phyloP scores from a whole-genome alignment of 169 alveolate genomes.

The Plasmodium berghei region DNA sequence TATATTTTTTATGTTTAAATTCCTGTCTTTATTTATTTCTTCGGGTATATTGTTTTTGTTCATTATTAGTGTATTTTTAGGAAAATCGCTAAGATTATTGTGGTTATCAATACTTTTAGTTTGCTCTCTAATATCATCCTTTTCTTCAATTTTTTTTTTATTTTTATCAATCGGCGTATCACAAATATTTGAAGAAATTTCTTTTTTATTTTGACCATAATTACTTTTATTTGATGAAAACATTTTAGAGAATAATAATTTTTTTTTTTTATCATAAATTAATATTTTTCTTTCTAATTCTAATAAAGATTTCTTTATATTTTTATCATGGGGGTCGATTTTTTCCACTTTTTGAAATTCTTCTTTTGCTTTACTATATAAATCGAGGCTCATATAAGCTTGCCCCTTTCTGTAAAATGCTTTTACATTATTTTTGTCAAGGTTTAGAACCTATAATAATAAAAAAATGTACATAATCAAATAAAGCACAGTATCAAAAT shows the following conservation, averaged over 20 bases:
- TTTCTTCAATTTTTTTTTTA: not conserved
- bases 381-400: conserved; percentile 71
- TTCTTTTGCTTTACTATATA: conserved; percentile 49
- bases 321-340: conserved; percentile 41
- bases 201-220: not conserved
- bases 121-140: not conserved
- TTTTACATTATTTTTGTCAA: conserved; percentile 56
- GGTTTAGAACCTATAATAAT: conserved; percentile 31
- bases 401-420: conserved; percentile 73
- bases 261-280: conserved; percentile 47
- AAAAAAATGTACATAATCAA: not conserved
- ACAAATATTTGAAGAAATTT: not conserved
- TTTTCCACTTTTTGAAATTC: conserved; percentile 48
- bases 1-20: not conserved
- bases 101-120: not conserved
- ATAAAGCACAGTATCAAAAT: not conserved
- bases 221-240: conserved; percentile 26
- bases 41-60: not conserved
- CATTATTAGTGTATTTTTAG: not conserved
- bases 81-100: not conserved
- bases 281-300: conserved; percentile 23
- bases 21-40: not conserved
- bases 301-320: conserved; percentile 40
- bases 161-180: not conserved
- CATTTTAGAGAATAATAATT: conserved; percentile 59